A percentile compares a stretch with the other conserved stretches of the same genome.
Evolutionary conservation across 148 eudicot species (phyloP).

Genomic region (Dysphania ambrosioides): DNA sequence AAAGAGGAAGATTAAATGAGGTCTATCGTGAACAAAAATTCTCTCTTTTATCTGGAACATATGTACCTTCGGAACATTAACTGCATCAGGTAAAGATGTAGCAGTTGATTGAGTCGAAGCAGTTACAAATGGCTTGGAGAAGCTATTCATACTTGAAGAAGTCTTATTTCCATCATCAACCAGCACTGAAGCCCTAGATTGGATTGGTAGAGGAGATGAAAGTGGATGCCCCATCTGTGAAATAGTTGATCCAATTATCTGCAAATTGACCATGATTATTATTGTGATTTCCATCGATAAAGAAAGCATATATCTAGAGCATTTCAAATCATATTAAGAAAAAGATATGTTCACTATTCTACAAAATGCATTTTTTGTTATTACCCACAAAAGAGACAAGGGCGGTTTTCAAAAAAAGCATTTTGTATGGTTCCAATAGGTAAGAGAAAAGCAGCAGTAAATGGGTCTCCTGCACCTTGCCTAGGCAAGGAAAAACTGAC

Average conservation of each 20-base stretch:
- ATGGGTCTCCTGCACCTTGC: too few relatives aligned
- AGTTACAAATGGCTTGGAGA: slow-evolving; percentile 47
- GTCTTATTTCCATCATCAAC: slow-evolving; percentile 57
- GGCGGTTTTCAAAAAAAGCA: too few relatives aligned
- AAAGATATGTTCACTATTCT: too few relatives aligned
- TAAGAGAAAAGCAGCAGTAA: too few relatives aligned
- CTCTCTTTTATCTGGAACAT: not conserved
- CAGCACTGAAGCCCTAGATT: slow-evolving; percentile 38
- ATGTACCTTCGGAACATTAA: slow-evolving; percentile 52
- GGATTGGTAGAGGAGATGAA: slow-evolving; percentile 53
- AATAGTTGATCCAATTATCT: slow-evolving; percentile 46
- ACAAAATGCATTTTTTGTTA: too few relatives aligned
- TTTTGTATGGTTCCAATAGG: too few relatives aligned
- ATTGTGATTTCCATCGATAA: not conserved
- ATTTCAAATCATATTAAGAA: not conserved
- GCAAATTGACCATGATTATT: slow-evolving; percentile 19
- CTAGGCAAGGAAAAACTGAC: too few relatives aligned
- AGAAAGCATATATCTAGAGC: not conserved
- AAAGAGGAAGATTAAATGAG: not conserved
- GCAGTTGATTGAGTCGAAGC: slow-evolving; percentile 41
- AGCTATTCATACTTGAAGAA: slow-evolving; percentile 40
- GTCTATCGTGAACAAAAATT: not conserved
- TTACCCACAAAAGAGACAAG: too few relatives aligned
- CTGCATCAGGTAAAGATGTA: slow-evolving; percentile 39
- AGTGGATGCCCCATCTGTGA: slow-evolving; percentile 42